Base-by-base conservation (phyloP, 305 asterid species). In the Solanum aculeatissimum region DNA sequence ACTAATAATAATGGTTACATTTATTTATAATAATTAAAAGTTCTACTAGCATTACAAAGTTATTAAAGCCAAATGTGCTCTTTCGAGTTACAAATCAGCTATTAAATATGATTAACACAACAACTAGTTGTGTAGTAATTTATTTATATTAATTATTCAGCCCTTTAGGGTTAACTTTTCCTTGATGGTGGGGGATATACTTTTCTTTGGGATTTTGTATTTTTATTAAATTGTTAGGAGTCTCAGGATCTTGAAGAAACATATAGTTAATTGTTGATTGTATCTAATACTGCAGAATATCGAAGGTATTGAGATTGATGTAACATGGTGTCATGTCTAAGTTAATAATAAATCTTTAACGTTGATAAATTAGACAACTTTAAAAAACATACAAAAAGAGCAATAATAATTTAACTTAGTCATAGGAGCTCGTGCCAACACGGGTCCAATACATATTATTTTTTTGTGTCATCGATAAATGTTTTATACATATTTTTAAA, bases 31-130 rank as follows among this genome's bases (percentile, higher is more conserved):
- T 90, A 35, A 35, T 62, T 85, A 62, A 85, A 88, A 85, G 87
- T 69, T 82, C 66, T 14, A 66, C 51, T 51, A 81, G 82, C 54
- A 75, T 63, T 51, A 84, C 82, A 88, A 88, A 93, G 88, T 87
- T 87, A 19, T 81, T 88, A 84, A 91, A 90, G 89, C 92, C 90
- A 89, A 89, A 87, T 88, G 89, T 83, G 86, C 88, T 75, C 90
- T 87, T 91, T 91, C 86, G 75, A 80, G 85, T 68, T 35, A n/a
- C n/a, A n/a, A 62, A 15, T 75, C 81, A 49, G 14, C 27, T 49
- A 75, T 9, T 75, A 75, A 49, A 75, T 7, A 25, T n/a, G n/a
- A 16, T 54, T 18, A 54, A 54, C 10, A 53, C 8, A 55, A 4
- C 29, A 38, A 69, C 29, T 38, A 38, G 71, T 14, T 63, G 42